Percentiles rank a stretch among this genome's conserved stretches.
Evolutionary conservation across 2,329 filamentous ascomycete species (phyloP).

Genomic region (Penicillium sclerotigenum): DNA sequence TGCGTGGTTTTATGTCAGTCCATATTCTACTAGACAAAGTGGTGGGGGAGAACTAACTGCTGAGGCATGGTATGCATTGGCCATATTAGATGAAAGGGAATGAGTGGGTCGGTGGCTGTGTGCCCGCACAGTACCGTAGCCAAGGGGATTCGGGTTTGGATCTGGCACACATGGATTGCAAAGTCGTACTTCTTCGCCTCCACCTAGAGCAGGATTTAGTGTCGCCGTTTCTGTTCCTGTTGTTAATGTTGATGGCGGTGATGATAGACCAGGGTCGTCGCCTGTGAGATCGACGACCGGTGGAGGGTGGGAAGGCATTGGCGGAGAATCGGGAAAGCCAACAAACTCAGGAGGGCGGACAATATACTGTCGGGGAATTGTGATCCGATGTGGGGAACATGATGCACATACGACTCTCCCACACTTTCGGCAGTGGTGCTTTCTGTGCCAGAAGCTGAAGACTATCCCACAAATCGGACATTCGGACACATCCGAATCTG

Average conservation of each 20-base stretch:
- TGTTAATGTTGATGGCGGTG: constrained; percentile 11
- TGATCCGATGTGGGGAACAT: constrained; percentile 92
- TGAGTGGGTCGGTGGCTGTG: constrained; percentile 21
- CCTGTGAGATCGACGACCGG: constrained; percentile 48
- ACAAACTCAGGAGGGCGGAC: constrained; percentile 65
- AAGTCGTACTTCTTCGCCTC: constrained; percentile 65
- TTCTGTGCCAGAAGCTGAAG: constrained; percentile 82
- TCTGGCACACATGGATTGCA: constrained; percentile 73
- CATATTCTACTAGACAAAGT: neutral
- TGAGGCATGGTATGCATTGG: neutral
- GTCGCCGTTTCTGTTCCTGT: neutral
- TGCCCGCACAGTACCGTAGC: constrained; percentile 28
- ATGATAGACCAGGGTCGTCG: constrained; percentile 33
- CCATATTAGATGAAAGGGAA: constrained; percentile 22
- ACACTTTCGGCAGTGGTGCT: constrained; percentile 96
- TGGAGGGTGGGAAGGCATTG: constrained; percentile 41
- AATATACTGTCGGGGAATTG: constrained; percentile 89
- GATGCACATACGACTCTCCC: constrained; percentile 84
- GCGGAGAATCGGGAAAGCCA: constrained; percentile 40
- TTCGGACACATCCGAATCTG: constrained; percentile 73
- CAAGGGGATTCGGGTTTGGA: constrained; percentile 56
- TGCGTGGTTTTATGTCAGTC: neutral
- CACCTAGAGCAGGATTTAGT: constrained; percentile 54
- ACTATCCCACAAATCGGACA: constrained; percentile 80
- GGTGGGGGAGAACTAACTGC: constrained; percentile 2